A percentile compares a stretch with the other conserved stretches of the same genome.
Evolutionary conservation across 2,329 filamentous ascomycete genomes (phyloP).

Genomic region (Cadophora malorum): DNA sequence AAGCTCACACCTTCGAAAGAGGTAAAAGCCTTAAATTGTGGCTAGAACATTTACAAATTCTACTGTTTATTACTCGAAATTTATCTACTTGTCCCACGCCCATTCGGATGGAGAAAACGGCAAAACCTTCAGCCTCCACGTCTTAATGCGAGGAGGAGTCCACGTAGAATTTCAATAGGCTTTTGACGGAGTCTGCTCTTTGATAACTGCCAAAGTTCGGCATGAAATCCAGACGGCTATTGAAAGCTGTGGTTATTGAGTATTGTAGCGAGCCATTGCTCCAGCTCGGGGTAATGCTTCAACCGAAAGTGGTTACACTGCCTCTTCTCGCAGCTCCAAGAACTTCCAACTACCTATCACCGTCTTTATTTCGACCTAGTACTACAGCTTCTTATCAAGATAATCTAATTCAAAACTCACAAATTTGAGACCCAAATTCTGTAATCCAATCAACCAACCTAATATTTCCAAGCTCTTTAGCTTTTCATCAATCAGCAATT

Average conservation of each 20-base stretch:
- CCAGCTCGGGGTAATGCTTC: not conserved
- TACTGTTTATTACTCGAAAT: not conserved
- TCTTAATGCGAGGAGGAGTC: no score
- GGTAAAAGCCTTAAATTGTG: not conserved
- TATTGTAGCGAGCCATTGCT: not conserved
- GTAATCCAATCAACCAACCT: no score
- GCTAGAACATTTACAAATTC: constrained; percentile 2
- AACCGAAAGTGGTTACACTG: not conserved
- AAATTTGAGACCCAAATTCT: no score
- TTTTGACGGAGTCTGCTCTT: not conserved
- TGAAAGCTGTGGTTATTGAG: not conserved
- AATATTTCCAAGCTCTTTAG: not conserved
- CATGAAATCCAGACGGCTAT: not conserved
- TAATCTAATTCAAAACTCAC: no score
- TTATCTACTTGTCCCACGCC: not conserved
- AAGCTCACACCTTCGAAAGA: not conserved
- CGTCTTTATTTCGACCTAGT: no score
- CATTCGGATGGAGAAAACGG: not conserved
- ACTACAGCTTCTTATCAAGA: no score
- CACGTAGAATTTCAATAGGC: not conserved
- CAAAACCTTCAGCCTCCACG: not conserved
- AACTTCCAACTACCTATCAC: not conserved
- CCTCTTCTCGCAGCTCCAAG: not conserved
- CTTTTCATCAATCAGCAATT: not conserved
- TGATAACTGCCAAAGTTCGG: not conserved